Evolutionary conservation across 257 asterid genomes (phyloP), one percentile per base, ranked within the genome.

Genomic region (Schizonepeta tenuifolia): DNA sequence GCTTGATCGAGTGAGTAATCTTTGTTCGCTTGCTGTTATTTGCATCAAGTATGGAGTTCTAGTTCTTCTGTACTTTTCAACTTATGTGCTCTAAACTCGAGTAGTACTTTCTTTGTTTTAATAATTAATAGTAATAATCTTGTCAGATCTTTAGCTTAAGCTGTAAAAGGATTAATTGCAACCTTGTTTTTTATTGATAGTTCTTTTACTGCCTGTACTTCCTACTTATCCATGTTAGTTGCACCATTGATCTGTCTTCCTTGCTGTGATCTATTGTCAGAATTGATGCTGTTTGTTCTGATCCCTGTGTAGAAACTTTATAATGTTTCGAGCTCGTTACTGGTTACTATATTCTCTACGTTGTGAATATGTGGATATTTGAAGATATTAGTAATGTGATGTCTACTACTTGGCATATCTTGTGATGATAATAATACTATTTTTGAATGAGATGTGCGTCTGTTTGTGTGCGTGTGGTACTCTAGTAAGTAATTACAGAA

Each of bases 1-100:
- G 65, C 84, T 91, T 68, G 99, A 94, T 81, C 87, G 93, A 97
- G 99, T 94, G 75, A 87, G 89, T 64, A 24, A 24, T 54, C 54
- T 43, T 0, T 69, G 46, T 70, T 51, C 43, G 67, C 51, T 47
- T 63, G 54, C 46, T 61, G 22, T 49, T 53, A 15, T 72, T 69
- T n/a, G 18, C 50, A 43, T 78, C 24, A 36, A 20, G 2, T 20
- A 36, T 24, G 35, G 40, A 74, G 22, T 51, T 70, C 12, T 46
- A n/a, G 43, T 38, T 7, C 6, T 31, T 31, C 36, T 31, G 36
- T 0, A 31, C 7, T 31, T 31, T 31, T 65, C 57, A 6, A 12
- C 28, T 7, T 0, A 14, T 58, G 41, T 61, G 47, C 26, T 18
- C 2, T 18, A 38, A 61, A 41, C 24, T 28, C 7, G 15, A 61